These are phyloP conservation scores for Proliferodiscus dingleyae DNA, from an alignment of 2,329 filamentous ascomycete genomes.

Conservation along the genomic window DNA sequence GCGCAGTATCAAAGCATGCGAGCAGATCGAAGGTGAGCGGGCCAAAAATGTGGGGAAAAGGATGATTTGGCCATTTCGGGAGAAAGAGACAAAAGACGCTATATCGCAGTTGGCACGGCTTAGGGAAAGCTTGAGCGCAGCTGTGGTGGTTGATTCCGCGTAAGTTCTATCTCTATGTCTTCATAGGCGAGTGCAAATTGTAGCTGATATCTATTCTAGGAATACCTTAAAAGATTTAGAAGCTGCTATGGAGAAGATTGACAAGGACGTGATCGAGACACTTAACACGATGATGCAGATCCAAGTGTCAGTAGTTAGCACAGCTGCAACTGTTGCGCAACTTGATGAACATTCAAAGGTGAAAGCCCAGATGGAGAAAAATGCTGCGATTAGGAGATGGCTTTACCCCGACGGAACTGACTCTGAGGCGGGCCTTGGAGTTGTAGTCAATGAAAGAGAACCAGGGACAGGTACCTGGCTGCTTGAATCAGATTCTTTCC, in stretches of 20 bases:
- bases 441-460: slow-evolving; percentile 4
- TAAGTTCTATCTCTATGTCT: too few species aligned
- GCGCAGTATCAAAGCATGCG: slow-evolving; percentile 3
- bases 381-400: slow-evolving; percentile 4
- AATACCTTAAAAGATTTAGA: slow-evolving; percentile 1
- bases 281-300: slow-evolving; percentile 1
- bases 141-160: too few species aligned
- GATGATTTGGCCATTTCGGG: slow-evolving; percentile 11
- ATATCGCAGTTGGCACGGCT: slow-evolving; percentile 3
- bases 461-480: slow-evolving; percentile 6
- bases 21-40: slow-evolving; percentile 6
- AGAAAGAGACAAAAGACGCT: slow-evolving; percentile 9
- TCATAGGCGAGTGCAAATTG: too few species aligned
- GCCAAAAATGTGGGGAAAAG: slow-evolving; percentile 8
- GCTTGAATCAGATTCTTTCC: slow-evolving; percentile 4
- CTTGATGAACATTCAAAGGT: slow-evolving; percentile 4
- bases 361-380: slow-evolving; percentile 4
- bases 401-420: slow-evolving; percentile 9
- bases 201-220: too few species aligned
- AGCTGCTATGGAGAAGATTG: neutral
- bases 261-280: slow-evolving; percentile 2
- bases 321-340: neutral
- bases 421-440: slow-evolving; percentile 3
- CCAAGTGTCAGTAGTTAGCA: neutral
- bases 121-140: slow-evolving; percentile 3